These are phyloP conservation scores for Alternaria ventricosa DNA, from an alignment of 2,329 filamentous ascomycete species.

Conservation along the genomic window DNA sequence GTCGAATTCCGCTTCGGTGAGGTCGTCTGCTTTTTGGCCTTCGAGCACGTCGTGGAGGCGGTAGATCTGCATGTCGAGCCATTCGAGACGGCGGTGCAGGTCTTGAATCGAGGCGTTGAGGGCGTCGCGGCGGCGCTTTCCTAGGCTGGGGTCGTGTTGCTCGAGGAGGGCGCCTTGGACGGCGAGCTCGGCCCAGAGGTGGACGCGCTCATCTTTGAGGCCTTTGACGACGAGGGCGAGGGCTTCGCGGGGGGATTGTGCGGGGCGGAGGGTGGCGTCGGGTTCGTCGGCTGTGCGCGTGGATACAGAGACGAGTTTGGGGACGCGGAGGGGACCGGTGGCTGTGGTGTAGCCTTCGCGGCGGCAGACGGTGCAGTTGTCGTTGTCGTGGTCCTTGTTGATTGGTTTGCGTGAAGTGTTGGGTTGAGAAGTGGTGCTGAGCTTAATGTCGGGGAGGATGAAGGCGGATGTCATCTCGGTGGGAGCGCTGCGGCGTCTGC, in stretches of 20 bases:
- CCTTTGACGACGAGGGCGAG: constrained; percentile 84
- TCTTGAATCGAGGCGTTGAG: constrained; percentile 67
- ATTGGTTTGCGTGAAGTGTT: constrained; percentile 26
- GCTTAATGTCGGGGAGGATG: constrained; percentile 68
- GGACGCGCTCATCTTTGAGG: constrained; percentile 78
- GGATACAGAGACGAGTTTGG: constrained; percentile 59
- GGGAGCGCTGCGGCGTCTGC: constrained; percentile 56
- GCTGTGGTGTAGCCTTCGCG: constrained; percentile 48
- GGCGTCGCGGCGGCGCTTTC: constrained; percentile 67
- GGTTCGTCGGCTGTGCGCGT: constrained; percentile 59
- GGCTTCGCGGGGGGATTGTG: constrained; percentile 73
- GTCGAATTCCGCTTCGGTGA: constrained; percentile 50
- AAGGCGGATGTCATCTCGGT: constrained; percentile 69
- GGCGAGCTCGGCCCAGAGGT: constrained; percentile 74
- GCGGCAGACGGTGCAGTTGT: constrained; percentile 65
- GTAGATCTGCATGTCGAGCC: constrained; percentile 82
- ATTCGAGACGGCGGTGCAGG: constrained; percentile 69
- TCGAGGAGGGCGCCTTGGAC: constrained; percentile 66
- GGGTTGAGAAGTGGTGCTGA: constrained; percentile 45
- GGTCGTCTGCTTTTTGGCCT: constrained; percentile 71
- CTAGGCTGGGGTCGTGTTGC: constrained; percentile 65
- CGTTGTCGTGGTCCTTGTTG: constrained; percentile 57
- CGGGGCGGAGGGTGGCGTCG: constrained; percentile 65
- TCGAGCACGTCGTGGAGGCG: constrained; percentile 83
- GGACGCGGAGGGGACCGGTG: constrained; percentile 48